phyloP scores from a whole-genome alignment of 208 protist genomes.

The Tetramitus jugosus region DNA sequence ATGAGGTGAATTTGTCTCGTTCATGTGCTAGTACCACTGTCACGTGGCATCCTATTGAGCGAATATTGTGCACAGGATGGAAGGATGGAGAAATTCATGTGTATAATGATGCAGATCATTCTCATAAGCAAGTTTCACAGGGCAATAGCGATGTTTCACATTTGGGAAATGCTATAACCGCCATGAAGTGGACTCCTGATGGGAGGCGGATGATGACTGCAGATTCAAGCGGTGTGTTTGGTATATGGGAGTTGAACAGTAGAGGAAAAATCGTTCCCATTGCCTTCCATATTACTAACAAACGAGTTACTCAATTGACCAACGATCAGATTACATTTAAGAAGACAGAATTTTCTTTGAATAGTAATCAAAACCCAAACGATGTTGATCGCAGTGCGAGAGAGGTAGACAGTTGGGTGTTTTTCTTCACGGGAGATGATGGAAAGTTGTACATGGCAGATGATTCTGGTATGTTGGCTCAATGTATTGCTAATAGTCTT shows the following conservation, averaged over 20 bases:
- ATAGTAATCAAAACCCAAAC: background rate
- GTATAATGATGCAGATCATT: constrained; percentile 29
- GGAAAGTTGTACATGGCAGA: no score
- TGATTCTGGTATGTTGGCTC: no score
- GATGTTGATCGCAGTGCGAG: background rate
- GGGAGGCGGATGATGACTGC: constrained; percentile 19
- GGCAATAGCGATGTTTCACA: constrained; percentile 22
- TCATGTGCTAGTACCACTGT: constrained; percentile 37
- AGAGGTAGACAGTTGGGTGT: no score
- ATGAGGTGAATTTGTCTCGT: background rate
- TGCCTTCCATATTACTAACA: background rate
- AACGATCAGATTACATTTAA: background rate
- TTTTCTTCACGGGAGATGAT: no score
- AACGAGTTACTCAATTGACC: background rate
- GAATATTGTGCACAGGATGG: constrained; percentile 65
- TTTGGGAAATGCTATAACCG: background rate
- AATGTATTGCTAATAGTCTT: no score
- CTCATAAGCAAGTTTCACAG: background rate
- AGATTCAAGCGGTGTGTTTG: constrained; percentile 1
- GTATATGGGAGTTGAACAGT: background rate
- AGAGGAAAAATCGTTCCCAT: background rate
- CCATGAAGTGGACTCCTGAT: constrained; percentile 28
- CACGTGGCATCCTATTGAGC: constrained; percentile 67
- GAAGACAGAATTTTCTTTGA: background rate
- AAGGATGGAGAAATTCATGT: constrained; percentile 57